Evolutionary conservation across 2,329 filamentous ascomycete species (phyloP), one percentile per base, ranked within the genome.

Genomic region (Colletotrichum incanum): DNA sequence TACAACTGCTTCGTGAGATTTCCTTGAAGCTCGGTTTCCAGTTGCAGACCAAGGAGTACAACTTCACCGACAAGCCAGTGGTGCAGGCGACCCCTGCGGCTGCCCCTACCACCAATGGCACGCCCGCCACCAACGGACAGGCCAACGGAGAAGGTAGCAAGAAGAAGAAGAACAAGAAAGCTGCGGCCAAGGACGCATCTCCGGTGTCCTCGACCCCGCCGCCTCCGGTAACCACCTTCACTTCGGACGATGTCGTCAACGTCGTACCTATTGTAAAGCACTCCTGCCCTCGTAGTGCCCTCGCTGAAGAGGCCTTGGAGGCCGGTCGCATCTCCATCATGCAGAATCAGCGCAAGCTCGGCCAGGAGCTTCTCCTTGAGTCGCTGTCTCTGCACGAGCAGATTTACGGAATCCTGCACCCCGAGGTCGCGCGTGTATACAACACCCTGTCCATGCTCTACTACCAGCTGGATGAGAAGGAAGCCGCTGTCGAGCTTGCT

Each of bases 391-490:
- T 99, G 54, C 96, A 99, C 79, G 96, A 99, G 86, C 96, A 99
- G 83, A 98, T 99, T 76, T 99, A 99, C 79, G 96, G 96, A 73
- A 97, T 98, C 69, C 88, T 99, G 34, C 96, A 99, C 80, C 95
- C 96, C 1, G 96, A 99, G 84, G 96, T 98, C 72, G 96, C 96
- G 58, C 92, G 95, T 75, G 93, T 97, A 37, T 99, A 99, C 86
- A 96, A 98, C 83, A 95, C 93, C 64, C 84, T 99, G 56, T 98
- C 96, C 3, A 98, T 97, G 87, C 89, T 98, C 67, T 98, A 98
- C 85, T 98, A 97, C 83, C 94, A 97, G 81, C 90, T 98, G n/a
- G 96, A 98, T 66, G 96, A 99, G 86, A 98, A 98, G 87, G 94
- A 95, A 47, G 94, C 94, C 12, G 96, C 96, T 31, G 93, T 98